Conservation (phyloP, 306 rosid species). For the Senna siamea region DNA sequence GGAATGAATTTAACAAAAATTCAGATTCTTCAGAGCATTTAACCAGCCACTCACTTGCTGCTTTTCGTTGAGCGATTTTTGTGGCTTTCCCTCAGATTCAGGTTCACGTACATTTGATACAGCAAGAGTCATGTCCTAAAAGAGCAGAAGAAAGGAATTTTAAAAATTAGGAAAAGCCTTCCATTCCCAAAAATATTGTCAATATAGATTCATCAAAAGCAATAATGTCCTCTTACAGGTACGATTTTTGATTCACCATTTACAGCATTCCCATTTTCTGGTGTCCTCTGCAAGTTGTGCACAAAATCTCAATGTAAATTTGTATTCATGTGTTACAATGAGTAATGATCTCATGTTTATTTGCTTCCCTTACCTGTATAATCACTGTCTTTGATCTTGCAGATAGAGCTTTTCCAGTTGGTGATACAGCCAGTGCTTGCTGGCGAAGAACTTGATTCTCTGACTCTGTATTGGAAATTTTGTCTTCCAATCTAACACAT, state of each 20-base stretch:
- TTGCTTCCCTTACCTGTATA: constrained; percentile 67
- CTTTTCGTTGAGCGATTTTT: constrained; percentile 95
- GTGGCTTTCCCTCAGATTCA: constrained; percentile 98
- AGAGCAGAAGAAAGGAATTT: constrained; percentile 33
- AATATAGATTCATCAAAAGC: constrained; percentile 36
- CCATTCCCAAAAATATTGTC: constrained; percentile 4
- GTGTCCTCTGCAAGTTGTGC: constrained; percentile 81
- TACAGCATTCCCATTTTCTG: constrained; percentile 81
- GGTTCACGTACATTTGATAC: constrained; percentile 86
- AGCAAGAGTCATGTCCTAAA: constrained; percentile 82
- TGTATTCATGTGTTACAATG: constrained; percentile 28
- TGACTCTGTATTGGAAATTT: constrained; percentile 93
- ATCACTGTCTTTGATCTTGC: constrained; percentile 81
- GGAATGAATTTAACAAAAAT: constrained; percentile 31
- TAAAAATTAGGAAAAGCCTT: constrained; percentile 24
- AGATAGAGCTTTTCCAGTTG: constrained; percentile 81
- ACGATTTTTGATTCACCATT: constrained; percentile 76
- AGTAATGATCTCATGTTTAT: constrained; percentile 32
- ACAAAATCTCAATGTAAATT: constrained; percentile 36
- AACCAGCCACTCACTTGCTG: constrained; percentile 77
- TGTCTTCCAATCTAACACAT: constrained; percentile 85
- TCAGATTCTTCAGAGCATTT: constrained; percentile 33
- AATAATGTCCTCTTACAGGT: constrained; percentile 56
- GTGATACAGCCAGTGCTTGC: constrained; percentile 95
- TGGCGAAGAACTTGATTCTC: constrained; percentile 99